phyloP scores from a whole-genome alignment of 345 rosid species.

The Geranium rotundifolium region DNA sequence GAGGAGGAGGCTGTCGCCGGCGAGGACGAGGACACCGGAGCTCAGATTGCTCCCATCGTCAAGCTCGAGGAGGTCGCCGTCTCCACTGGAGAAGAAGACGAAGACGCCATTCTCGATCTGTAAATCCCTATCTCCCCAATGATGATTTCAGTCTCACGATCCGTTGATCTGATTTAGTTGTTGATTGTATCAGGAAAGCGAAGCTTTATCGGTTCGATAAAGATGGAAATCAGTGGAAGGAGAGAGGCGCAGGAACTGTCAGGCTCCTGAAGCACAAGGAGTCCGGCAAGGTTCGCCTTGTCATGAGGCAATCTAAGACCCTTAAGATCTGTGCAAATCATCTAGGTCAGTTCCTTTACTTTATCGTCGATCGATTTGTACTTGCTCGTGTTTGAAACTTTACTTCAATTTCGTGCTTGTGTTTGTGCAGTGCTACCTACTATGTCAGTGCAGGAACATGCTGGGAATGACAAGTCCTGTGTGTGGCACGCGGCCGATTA shows the following conservation, averaged over 20 bases:
- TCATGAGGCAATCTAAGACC: conserved; percentile 89
- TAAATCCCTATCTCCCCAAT: conserved; percentile 13
- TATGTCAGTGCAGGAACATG: conserved; percentile 47
- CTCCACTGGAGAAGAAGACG: conserved; percentile 85
- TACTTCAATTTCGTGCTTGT: background rate
- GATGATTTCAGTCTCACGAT: background rate
- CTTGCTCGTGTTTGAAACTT: background rate
- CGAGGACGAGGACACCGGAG: conserved; percentile 95
- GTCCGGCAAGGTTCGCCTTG: conserved; percentile 72
- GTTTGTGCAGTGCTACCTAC: conserved; percentile 22
- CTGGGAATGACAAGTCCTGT: conserved; percentile 68
- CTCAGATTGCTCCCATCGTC: conserved; percentile 78
- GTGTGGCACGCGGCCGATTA: conserved; percentile 69
- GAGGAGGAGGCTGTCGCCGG: conserved; percentile 44
- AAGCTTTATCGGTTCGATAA: conserved; percentile 82
- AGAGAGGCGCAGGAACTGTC: conserved; percentile 86
- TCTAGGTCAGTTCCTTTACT: conserved; percentile 30
- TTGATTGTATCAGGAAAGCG: conserved; percentile 46
- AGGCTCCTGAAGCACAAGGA: conserved; percentile 77
- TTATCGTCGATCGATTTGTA: background rate
- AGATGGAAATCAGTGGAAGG: conserved; percentile 83
- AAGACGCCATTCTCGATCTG: conserved; percentile 72
- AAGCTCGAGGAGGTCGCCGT: conserved; percentile 75
- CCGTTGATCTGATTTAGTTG: background rate
- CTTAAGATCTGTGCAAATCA: conserved; percentile 99